Evolutionary conservation across 2,329 filamentous ascomycete species (phyloP), one percentile per base, ranked within the genome.

Genomic region (Pseudocercospora fijiensis): DNA sequence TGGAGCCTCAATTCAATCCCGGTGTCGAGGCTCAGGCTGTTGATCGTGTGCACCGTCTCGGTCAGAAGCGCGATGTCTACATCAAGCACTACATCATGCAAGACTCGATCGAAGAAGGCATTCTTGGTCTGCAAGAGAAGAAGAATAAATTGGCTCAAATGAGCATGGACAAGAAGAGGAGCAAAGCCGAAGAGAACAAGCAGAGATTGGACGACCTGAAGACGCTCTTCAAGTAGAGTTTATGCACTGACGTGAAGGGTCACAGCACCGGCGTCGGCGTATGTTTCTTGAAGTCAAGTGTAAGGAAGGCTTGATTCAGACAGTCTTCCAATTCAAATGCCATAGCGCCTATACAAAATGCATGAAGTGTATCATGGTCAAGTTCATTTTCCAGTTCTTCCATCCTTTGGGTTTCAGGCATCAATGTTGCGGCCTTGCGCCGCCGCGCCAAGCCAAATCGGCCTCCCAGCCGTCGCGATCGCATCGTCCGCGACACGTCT

Each of bases 1-100:
- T 99, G 94, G 95, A 99, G 76, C 95, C 95, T 4, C 93, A 97
- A 74, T 99, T 94, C 80, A 99, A 99, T 73, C 95, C 95, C 0
- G 93, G 92, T 0, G 92, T 93, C 0, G 94, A 99, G 77, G 91
- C 92, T 4, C 95, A 99, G 78, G 95, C 95, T 1, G 85, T 98
- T 7, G 95, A 98, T 75, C 91, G 95, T 28, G 91, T 99, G 5
- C 93, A 96, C 76, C 88, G 93, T 18, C 82, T 97, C 1, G 93
- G 95, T 0, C 95, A 99, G 80, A 95, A 86, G 71, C 84, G 95
- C n/a, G 86, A 88, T 11, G 95, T 99, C 0, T 85, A 85, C n/a
- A 96, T 92, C 1, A 88, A 91, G 41, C 87, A 93, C 41, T 98
- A 91, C 76, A 89, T 98, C 71, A 98, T 98, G 92, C 83, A 85